Evolutionary conservation across 2,329 filamentous ascomycete species (phyloP).

Genomic region (Xylariaceae sp.): DNA sequence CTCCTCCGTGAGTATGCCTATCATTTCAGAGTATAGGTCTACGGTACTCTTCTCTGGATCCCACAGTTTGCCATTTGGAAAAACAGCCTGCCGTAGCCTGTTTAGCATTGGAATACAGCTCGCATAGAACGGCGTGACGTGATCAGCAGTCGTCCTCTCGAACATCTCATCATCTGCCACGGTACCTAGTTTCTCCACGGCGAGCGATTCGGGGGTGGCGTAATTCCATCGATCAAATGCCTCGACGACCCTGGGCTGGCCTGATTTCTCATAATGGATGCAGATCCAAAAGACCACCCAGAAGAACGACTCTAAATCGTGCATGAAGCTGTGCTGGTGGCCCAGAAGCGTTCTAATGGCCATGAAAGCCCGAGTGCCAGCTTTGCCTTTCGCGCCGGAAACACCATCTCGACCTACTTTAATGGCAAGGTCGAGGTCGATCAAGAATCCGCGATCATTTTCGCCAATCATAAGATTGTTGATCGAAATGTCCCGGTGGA

Average conservation of each 20-base stretch:
- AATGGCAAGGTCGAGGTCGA: slow-evolving; percentile 25
- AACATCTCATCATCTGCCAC: background rate
- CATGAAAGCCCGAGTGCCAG: slow-evolving; percentile 30
- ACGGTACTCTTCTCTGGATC: background rate
- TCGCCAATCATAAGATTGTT: slow-evolving; percentile 18
- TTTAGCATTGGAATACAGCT: background rate
- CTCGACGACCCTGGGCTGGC: background rate
- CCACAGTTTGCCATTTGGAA: background rate
- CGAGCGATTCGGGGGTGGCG: background rate
- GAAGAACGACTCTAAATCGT: slow-evolving; percentile 27
- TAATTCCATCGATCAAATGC: background rate
- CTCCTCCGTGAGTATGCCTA: background rate
- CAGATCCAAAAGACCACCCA: slow-evolving; percentile 25
- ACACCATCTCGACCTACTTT: slow-evolving; percentile 27
- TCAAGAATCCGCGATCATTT: slow-evolving; percentile 12
- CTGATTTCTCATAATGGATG: background rate
- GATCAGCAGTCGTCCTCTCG: background rate
- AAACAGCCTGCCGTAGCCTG: background rate
- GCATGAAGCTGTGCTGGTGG: slow-evolving; percentile 22
- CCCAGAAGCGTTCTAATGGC: slow-evolving; percentile 23
- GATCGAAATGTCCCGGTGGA: slow-evolving; percentile 33
- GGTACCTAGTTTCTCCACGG: background rate
- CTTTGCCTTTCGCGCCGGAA: slow-evolving; percentile 34
- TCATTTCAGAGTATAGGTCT: background rate
- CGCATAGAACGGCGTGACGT: background rate